Evolutionary conservation across 306 rosid genomes (phyloP).

Genomic region (Trifolium fragiferum): DNA sequence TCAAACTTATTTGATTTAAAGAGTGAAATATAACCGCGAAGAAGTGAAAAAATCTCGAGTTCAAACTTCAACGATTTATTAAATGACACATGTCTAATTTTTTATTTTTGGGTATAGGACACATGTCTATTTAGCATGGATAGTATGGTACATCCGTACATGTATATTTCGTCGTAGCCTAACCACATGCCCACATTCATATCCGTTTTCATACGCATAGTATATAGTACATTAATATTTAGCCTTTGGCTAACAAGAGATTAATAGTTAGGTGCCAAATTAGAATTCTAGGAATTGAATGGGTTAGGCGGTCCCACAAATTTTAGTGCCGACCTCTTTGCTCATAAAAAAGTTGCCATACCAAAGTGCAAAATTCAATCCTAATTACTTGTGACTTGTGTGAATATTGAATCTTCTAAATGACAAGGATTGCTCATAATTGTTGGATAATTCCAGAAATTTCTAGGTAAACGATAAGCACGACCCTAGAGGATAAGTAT

Average conservation of each 20-base stretch:
- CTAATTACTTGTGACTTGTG: conserved; percentile 20
- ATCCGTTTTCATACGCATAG: background rate
- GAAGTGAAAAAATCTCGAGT: no score
- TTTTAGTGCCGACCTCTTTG: conserved; percentile 45
- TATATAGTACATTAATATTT: background rate
- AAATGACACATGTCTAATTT: no score
- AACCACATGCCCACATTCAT: no score
- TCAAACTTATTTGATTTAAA: no score
- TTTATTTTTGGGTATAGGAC: no score
- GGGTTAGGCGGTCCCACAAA: conserved; percentile 47
- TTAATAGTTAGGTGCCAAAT: conserved; percentile 23
- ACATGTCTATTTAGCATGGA: no score
- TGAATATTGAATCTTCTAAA: conserved; percentile 28
- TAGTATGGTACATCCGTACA: no score
- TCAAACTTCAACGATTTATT: no score
- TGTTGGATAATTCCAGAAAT: conserved; percentile 41
- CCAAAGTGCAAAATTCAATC: conserved; percentile 33
- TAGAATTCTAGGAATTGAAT: conserved; percentile 26
- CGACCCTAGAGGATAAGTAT: conserved; percentile 45
- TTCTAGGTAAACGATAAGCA: conserved; percentile 52
- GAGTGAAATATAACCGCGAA: no score
- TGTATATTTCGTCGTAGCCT: no score
- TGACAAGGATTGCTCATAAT: conserved; percentile 49
- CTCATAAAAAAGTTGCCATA: conserved; percentile 13
- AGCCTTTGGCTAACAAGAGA: background rate